Evolutionary conservation across 768 basidiomycete species (phyloP).

Genomic region (Suillus subaureus): DNA sequence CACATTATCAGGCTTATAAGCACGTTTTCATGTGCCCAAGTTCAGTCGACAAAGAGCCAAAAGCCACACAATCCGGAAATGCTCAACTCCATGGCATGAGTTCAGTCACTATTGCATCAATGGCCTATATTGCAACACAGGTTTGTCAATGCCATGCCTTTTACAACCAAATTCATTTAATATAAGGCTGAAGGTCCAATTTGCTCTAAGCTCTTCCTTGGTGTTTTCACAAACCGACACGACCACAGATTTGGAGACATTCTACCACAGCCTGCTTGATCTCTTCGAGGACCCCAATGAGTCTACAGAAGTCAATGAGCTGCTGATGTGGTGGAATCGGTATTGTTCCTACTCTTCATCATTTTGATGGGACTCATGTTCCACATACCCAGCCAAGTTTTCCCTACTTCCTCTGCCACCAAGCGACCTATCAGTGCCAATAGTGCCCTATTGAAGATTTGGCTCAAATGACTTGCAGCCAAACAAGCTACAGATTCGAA

Average conservation of each 20-base stretch:
- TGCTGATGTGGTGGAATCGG: conserved; percentile 24
- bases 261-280: conserved; percentile 20
- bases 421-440: conserved; percentile 1
- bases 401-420: conserved; percentile 5
- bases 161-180: no score
- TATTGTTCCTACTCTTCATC: neutral
- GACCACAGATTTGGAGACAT: conserved; percentile 25
- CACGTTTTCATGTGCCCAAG: conserved; percentile 35
- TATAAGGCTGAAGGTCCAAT: no score
- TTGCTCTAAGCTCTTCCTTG: conserved; percentile 19
- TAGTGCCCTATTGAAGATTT: conserved; percentile 4
- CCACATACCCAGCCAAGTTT: conserved; percentile 8
- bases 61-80: conserved; percentile 16
- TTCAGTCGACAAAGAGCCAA: conserved; percentile 28
- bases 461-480: neutral
- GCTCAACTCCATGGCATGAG: no score
- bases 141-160: no score
- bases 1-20: conserved; percentile 26
- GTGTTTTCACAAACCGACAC: conserved; percentile 23
- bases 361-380: conserved; percentile 5
- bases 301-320: conserved; percentile 18
- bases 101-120: no score
- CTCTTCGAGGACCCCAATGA: conserved; percentile 24
- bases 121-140: no score
- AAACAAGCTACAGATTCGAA: neutral